Base-by-base conservation (phyloP, 345 rosid species). In the Citrus glauca region DNA sequence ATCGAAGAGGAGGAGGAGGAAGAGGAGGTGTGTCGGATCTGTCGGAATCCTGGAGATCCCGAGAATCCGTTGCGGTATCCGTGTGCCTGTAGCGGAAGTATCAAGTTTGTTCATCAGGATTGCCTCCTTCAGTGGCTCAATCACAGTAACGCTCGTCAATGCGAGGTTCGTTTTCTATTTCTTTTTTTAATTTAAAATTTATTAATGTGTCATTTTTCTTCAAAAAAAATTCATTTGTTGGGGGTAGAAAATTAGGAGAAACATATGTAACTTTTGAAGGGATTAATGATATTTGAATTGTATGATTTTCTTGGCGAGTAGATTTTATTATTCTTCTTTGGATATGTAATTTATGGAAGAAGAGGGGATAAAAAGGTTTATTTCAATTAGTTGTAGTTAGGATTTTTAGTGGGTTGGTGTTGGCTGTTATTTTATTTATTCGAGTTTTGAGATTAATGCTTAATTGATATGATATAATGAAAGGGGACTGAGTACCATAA, bases 71-170 rank as follows among this genome's bases (percentile, higher is more conserved):
- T 97, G 38, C 86, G 89, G 81, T 94, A 94, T 78, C 99, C 99
- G 3, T 97, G 99, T 76, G 98, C 99, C 0, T 97, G 99, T 73
- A 93, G 99, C 79, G 99, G 99, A 30, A 97, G 99, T 77, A 97
- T 97, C 81, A 97, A 94, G 86, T 97, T 88, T 71, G 99, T 97
- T 68, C 99, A 97, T 70, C 99, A 97, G 82, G 97, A 97, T 83
- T 97, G 99, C 64, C 97, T 97, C 62, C 95, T 97, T 61, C 98
- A 97, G 92, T 97, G 99, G 99, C 95, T 97, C 55, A 91, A 91
- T 82, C 99, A 94, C 73, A 94, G 98, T 87, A 97, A 97, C 85
- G 97, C 98, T 78, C 99, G 99, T 74, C 98, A 93, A 78, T 97
- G 99, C 95, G 98, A 97, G 99, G 99, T 97, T 45, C 50, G 3